These are phyloP conservation scores for Colletotrichum limetticola DNA, from an alignment of 2,329 filamentous ascomycete genomes.

Conservation along the genomic window DNA sequence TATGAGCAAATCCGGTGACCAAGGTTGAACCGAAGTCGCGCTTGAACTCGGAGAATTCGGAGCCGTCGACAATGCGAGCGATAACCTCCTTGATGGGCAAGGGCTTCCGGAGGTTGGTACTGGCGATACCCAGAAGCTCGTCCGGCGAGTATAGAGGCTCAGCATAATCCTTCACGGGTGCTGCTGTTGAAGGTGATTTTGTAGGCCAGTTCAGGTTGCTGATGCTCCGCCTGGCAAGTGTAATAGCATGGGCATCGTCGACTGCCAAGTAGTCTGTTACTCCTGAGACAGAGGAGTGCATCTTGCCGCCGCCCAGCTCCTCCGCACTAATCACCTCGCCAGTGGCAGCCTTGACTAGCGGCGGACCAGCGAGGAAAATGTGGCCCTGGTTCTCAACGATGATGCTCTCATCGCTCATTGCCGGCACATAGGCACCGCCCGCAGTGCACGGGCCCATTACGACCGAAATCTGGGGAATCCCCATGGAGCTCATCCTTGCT, in stretches of 20 bases:
- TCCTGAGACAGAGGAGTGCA: conserved; percentile 91
- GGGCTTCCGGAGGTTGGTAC: conserved; percentile 87
- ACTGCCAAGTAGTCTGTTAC: conserved; percentile 97
- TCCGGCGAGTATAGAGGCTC: conserved; percentile 84
- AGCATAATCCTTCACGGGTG: conserved; percentile 60
- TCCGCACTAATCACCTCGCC: conserved; percentile 92
- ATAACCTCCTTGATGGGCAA: conserved; percentile 92
- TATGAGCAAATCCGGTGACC: conserved; percentile 89
- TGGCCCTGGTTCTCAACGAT: conserved; percentile 97
- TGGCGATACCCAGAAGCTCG: conserved; percentile 89
- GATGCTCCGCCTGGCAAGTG: conserved; percentile 85
- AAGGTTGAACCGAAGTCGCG: conserved; percentile 88
- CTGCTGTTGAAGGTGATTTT: conserved; percentile 49
- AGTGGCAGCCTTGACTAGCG: conserved; percentile 94
- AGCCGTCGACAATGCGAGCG: conserved; percentile 90
- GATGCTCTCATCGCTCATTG: conserved; percentile 97
- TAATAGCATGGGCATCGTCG: conserved; percentile 90
- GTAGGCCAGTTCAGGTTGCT: conserved; percentile 90
- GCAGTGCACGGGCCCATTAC: conserved; percentile 99
- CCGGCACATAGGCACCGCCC: conserved; percentile 93
- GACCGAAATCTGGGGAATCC: conserved; percentile 92
- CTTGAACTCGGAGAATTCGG: conserved; percentile 94
- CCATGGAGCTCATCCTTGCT: conserved; percentile 87
- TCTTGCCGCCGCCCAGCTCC: conserved; percentile 87
- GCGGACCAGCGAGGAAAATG: conserved; percentile 95